Conservation (phyloP, 805 yeast genomes). For the Nakazawaea populi region DNA sequence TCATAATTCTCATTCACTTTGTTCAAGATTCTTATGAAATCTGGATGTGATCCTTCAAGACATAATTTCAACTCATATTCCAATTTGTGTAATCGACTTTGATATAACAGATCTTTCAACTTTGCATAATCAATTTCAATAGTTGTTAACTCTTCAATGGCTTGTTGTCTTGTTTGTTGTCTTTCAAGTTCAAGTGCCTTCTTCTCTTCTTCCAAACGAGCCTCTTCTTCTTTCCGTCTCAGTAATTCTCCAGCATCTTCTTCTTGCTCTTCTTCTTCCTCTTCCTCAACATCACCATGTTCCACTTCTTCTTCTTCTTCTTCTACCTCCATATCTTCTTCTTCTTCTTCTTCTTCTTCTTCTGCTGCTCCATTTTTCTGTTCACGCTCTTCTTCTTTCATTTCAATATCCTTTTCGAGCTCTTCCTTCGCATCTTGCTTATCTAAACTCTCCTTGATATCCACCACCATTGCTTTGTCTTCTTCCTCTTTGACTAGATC, state of each 20-base stretch:
- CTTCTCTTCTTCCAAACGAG: conserved; percentile 14
- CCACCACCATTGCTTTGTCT: conserved; percentile 9
- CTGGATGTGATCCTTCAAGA: conserved; percentile 87
- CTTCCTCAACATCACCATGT: conserved; percentile 15
- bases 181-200: conserved; percentile 20
- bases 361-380: neutral
- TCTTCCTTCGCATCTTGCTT: conserved; percentile 13
- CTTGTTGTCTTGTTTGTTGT: conserved; percentile 48
- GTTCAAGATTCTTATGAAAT: conserved; percentile 63
- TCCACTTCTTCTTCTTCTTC: conserved; percentile 11
- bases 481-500: conserved; percentile 7
- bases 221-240: conserved; percentile 15
- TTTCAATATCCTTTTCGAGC: conserved; percentile 6
- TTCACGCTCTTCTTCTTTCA: neutral
- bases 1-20: conserved; percentile 72
- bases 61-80: conserved; percentile 86
- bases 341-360: conserved; percentile 1
- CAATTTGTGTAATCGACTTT: conserved; percentile 70
- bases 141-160: conserved; percentile 65
- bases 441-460: conserved; percentile 13
- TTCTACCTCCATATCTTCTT: conserved; percentile 9
- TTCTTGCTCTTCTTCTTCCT: conserved; percentile 17
- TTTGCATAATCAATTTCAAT: conserved; percentile 86
- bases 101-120: conserved; percentile 77
- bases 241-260: conserved; percentile 16